These are phyloP conservation scores for Pseudogymnoascus sp. DNA, from an alignment of 2,329 filamentous ascomycete genomes.

Conservation along the genomic window DNA sequence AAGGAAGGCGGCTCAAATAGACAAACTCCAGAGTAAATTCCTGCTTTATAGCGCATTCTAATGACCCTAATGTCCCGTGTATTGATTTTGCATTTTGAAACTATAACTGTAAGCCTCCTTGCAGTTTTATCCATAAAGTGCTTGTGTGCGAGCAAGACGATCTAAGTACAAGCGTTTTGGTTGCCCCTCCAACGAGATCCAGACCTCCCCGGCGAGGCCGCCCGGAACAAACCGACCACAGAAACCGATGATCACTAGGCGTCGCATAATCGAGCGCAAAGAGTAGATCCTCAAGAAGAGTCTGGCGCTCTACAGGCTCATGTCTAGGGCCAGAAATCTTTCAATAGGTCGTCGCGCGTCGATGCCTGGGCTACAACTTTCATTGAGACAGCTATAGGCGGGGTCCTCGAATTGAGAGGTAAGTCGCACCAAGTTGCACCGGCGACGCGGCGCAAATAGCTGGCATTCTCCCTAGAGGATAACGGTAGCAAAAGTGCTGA, in stretches of 20 bases:
- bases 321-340: not conserved
- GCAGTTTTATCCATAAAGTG: not conserved
- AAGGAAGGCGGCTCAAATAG: not conserved
- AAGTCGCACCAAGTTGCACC: not conserved
- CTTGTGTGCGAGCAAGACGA: not conserved
- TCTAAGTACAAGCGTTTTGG: not conserved
- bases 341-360: not conserved
- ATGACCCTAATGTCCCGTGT: not conserved
- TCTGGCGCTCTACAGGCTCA: constrained; percentile 2
- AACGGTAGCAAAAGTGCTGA: not conserved
- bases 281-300: not conserved
- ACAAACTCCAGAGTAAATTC: not conserved
- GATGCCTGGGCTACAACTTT: not conserved
- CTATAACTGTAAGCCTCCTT: not conserved
- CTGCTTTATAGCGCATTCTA: not conserved
- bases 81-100: not conserved
- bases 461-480: not conserved
- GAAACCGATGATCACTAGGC: constrained; percentile 3
- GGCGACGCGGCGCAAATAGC: not conserved
- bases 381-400: not conserved
- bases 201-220: not conserved
- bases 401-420: constrained; percentile 3
- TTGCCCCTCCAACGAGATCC: constrained; percentile 4
- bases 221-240: constrained; percentile 1
- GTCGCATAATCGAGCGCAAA: not conserved